Base-by-base conservation (phyloP, 1,139 yeast genomes). In the Diutina catenulata region DNA sequence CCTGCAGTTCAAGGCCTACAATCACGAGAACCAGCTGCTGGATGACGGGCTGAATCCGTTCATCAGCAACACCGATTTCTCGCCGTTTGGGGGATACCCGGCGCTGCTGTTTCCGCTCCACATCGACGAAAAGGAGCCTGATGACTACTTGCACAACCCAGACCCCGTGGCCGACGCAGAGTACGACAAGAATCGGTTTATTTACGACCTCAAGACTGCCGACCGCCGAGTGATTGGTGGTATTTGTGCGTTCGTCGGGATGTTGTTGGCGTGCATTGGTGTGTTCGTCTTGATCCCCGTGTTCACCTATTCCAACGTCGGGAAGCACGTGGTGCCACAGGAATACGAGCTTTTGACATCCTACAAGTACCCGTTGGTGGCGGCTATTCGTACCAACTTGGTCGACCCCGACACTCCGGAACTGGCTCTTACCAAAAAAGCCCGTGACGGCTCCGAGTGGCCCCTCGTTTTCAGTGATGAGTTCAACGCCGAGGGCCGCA, bases 351-450 rank as follows among this genome's bases (percentile, higher is more conserved):
- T 64, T 2, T 64, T 81, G 44, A 61, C 87, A 2, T 52, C 60
- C 2, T 82, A 81, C 52, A 48, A 58, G 33, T 82, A 81, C 50
- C 79, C 81, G 11, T 60, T 64, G 28, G 55, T 81, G 39, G 56
- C 72, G 28, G 83, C 84, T 2, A 68, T 82, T 36, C 64, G 94
- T 47, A 69, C 78, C 1, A 47, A 55, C 20, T 60, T 83, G 39
- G 68, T 84, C 5, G 95, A 84, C 51, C 80, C 82, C 8, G 94
- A 84, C 50, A 84, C 95, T 2, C 95, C 95, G 1, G 37, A 50
- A 2, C 57, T 56, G 15, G 86, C 78, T 0, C 43, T 49, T 19
- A 65, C 68, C 2, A 66, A 64, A 45, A 60, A 54, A 19, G 62
- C 74, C 3, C 55, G 56, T 40, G 67, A 64, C 43, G 93, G 91